These are phyloP conservation scores for Entamoeba invadens DNA, from an alignment of 208 protist species.

Conservation along the genomic window DNA sequence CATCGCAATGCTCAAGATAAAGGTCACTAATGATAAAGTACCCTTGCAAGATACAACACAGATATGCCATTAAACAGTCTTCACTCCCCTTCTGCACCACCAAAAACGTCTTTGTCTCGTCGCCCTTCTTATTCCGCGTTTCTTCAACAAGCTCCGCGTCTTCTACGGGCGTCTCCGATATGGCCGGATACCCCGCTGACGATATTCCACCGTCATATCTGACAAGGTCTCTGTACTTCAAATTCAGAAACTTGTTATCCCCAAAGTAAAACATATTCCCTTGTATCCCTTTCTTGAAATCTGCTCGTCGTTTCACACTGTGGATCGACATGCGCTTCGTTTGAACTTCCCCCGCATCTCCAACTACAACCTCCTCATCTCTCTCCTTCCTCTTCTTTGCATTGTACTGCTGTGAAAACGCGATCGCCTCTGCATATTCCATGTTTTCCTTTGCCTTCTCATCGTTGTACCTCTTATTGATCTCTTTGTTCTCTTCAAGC, in stretches of 20 bases:
- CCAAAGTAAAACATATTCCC: not conserved
- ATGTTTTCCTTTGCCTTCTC: not conserved
- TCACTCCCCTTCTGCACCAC: not conserved
- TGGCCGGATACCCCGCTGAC: not conserved
- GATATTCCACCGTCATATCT: not conserved
- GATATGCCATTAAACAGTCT: not conserved
- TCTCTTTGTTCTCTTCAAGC: not conserved
- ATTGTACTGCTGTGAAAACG: no score
- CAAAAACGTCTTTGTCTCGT: not conserved
- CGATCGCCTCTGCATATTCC: not conserved
- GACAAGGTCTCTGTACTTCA: not conserved
- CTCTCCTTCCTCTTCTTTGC: not conserved
- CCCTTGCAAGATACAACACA: not conserved
- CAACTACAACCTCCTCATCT: not conserved
- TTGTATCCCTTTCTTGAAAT: not conserved
- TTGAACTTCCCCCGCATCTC: not conserved
- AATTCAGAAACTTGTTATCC: not conserved
- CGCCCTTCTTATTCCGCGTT: not conserved
- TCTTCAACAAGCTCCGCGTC: not conserved
- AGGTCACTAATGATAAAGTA: not conserved
- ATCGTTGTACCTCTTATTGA: not conserved
- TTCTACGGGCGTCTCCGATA: not conserved
- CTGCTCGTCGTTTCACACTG: not conserved
- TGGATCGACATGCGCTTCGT: not conserved
- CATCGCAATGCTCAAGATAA: not conserved